phyloP scores from a whole-genome alignment of 1,139 yeast species.

The Ashbya aceris region DNA sequence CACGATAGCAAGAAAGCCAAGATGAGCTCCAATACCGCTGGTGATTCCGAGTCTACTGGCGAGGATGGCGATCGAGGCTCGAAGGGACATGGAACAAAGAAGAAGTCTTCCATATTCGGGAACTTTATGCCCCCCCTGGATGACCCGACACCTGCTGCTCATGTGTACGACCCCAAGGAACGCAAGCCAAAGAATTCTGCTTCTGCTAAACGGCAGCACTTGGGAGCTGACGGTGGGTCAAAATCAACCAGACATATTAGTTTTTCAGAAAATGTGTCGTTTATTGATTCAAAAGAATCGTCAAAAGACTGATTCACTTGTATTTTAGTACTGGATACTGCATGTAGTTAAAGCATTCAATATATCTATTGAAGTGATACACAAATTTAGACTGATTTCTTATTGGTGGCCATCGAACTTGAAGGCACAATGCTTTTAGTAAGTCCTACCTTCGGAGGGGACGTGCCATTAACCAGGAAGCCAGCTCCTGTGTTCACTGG shows the following conservation, averaged over 20 bases:
- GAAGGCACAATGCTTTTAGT: conserved; percentile 12
- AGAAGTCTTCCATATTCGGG: conserved; percentile 28
- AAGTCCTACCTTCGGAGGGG: conserved; percentile 26
- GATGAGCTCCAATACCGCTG: no score
- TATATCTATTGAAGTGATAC: not conserved
- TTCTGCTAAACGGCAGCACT: not conserved
- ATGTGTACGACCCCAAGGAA: conserved; percentile 12
- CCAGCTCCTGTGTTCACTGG: conserved; percentile 8
- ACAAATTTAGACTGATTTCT: conserved; percentile 1
- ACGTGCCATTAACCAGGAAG: conserved; percentile 17
- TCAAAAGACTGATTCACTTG: not conserved
- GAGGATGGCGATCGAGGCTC: no score
- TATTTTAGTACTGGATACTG: not conserved
- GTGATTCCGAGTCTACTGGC: no score
- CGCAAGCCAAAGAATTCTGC: not conserved
- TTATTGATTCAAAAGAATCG: not conserved
- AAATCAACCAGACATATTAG: not conserved
- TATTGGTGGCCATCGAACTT: not conserved
- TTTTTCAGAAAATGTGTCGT: not conserved
- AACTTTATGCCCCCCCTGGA: conserved; percentile 2
- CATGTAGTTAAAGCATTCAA: not conserved
- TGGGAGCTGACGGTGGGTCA: not conserved
- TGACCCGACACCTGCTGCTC: conserved; percentile 7
- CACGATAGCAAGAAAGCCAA: no score
- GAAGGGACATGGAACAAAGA: conserved; percentile 19